Conservation (phyloP, 2,329 filamentous ascomycete species). For the Cyphellophora europaea region DNA sequence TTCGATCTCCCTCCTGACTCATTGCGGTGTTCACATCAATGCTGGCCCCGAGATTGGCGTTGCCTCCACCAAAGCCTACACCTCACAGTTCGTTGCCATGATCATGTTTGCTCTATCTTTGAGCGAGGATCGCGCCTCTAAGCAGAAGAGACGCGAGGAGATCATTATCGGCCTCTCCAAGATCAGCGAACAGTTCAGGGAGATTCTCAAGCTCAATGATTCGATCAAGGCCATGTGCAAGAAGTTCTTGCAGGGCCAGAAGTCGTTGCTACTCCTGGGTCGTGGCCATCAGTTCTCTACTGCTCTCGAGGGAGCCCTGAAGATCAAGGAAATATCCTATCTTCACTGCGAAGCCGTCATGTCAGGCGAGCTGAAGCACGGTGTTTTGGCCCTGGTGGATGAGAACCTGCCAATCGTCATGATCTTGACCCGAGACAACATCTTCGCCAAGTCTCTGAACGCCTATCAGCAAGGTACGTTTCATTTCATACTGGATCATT, state of each 20-base stretch:
- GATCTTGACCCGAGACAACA: slow-evolving; percentile 91
- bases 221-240: slow-evolving; percentile 90
- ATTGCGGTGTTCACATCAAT: slow-evolving; percentile 99
- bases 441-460: slow-evolving; percentile 98
- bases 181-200: slow-evolving; percentile 83
- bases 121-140: slow-evolving; percentile 92
- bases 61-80: slow-evolving; percentile 98
- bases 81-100: slow-evolving; percentile 98
- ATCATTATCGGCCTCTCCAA: slow-evolving; percentile 89
- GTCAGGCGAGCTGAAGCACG: slow-evolving; percentile 99
- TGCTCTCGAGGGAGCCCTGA: slow-evolving; percentile 89
- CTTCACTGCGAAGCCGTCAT: slow-evolving; percentile 99
- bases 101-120: slow-evolving; percentile 98
- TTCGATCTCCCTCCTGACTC: slow-evolving; percentile 95
- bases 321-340: slow-evolving; percentile 99
- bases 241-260: slow-evolving; percentile 92
- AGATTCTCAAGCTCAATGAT: slow-evolving; percentile 83
- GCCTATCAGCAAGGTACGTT: slow-evolving; percentile 87
- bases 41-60: slow-evolving; percentile 98
- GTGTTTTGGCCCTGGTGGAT: slow-evolving; percentile 91
- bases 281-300: slow-evolving; percentile 96
- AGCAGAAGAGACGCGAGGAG: slow-evolving; percentile 81
- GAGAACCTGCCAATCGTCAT: slow-evolving; percentile 99
- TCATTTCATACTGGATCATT: slow-evolving; percentile 7
- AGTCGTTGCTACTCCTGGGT: slow-evolving; percentile 85